Percentiles rank a stretch among this genome's conserved stretches.
Conservation (phyloP, 768 basidiomycete genomes). For the Boletus huronensis region DNA sequence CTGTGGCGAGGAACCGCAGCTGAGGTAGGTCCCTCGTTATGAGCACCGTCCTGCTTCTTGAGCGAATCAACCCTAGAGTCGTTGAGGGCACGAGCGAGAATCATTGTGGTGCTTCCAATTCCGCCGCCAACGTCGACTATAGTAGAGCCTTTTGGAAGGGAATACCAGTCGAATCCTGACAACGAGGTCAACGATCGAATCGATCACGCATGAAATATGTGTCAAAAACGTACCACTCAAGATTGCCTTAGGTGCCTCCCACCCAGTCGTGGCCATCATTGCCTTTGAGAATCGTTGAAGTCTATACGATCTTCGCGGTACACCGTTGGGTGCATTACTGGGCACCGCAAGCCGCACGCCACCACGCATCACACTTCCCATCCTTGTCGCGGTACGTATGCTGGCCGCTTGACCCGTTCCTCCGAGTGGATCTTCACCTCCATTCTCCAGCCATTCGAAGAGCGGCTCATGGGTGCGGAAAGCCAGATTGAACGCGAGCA, state of each 20-base stretch:
- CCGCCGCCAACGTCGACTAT: constrained; percentile 72
- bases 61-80: neutral
- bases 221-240: constrained; percentile 43
- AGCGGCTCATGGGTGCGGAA: constrained; percentile 53
- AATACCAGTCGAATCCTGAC: constrained; percentile 57
- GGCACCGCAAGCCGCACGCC: neutral
- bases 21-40: neutral
- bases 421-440: constrained; percentile 33
- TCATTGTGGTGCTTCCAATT: constrained; percentile 51
- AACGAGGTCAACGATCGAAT: neutral
- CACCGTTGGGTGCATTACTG: neutral
- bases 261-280: constrained; percentile 69
- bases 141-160: constrained; percentile 46
- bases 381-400: neutral
- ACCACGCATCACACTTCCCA: neutral
- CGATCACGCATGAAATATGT: neutral
- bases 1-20: neutral
- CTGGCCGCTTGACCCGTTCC: constrained; percentile 23
- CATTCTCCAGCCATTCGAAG: constrained; percentile 74
- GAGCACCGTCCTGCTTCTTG: neutral
- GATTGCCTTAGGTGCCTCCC: constrained; percentile 64
- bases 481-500: constrained; percentile 67
- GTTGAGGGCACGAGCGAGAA: constrained; percentile 39
- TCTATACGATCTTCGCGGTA: constrained; percentile 42
- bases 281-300: constrained; percentile 71